Evolutionary conservation across 768 basidiomycete species (phyloP).

Genomic region (Lactifluus hygrophoroides): DNA sequence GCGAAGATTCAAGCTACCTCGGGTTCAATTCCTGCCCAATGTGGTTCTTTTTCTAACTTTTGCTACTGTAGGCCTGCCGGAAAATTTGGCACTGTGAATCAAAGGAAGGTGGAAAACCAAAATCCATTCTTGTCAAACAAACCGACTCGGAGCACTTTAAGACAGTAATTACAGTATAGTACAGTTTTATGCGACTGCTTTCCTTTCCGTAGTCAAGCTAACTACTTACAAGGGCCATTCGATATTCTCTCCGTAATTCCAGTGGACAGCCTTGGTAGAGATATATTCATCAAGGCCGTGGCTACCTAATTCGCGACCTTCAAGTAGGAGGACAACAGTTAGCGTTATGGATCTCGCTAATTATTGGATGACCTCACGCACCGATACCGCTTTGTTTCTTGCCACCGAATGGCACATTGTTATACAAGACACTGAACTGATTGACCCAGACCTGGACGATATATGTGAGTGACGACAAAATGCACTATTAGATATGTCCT

Average conservation of each 20-base stretch:
- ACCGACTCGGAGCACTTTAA: no score
- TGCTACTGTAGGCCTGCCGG: no score
- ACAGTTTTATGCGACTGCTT: background rate
- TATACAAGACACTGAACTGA: conserved; percentile 74
- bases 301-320: conserved; percentile 85
- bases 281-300: conserved; percentile 82
- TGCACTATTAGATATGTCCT: conserved; percentile 24
- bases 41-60: no score
- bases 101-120: no score
- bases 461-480: background rate
- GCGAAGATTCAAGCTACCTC: no score
- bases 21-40: no score
- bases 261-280: conserved; percentile 74
- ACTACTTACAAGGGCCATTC: conserved; percentile 60
- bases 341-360: background rate
- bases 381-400: conserved; percentile 90
- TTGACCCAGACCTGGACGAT: conserved; percentile 77
- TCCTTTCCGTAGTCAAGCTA: background rate
- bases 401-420: conserved; percentile 92
- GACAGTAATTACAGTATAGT: no score
- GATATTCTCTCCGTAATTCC: conserved; percentile 78
- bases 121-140: no score
- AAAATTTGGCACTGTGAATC: no score
- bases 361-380: conserved; percentile 27
- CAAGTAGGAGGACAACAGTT: background rate